A percentile compares a stretch with the other conserved stretches of the same genome.
Evolutionary conservation across 2,329 filamentous ascomycete genomes (phyloP).

Genomic region (Cordyceps militaris): DNA sequence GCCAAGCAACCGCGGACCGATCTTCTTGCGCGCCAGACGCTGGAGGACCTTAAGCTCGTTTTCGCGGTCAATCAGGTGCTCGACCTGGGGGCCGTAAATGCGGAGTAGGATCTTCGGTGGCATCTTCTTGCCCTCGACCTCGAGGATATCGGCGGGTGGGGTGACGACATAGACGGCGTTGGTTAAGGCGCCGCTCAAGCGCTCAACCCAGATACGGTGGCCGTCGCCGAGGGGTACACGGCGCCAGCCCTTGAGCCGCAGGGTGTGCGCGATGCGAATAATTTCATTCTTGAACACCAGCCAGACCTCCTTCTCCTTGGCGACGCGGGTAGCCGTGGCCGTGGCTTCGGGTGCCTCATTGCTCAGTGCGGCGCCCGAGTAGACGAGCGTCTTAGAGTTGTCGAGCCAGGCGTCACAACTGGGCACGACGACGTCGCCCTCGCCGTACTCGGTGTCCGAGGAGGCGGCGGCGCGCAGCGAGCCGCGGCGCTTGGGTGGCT

Average conservation of each 20-base stretch:
- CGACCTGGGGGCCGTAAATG: slow-evolving; percentile 90
- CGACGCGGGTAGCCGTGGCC: slow-evolving; percentile 37
- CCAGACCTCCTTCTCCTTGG: slow-evolving; percentile 73
- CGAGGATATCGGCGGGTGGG: slow-evolving; percentile 58
- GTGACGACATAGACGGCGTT: slow-evolving; percentile 95
- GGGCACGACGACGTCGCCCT: slow-evolving; percentile 77
- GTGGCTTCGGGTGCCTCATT: slow-evolving; percentile 33
- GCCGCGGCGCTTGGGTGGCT: slow-evolving; percentile 31
- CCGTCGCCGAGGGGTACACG: slow-evolving; percentile 67
- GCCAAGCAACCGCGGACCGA: slow-evolving; percentile 82
- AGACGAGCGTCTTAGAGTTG: slow-evolving; percentile 82
- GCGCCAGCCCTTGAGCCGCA: slow-evolving; percentile 87
- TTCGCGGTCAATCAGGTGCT: slow-evolving; percentile 91
- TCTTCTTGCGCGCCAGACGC: slow-evolving; percentile 82
- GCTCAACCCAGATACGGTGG: slow-evolving; percentile 61
- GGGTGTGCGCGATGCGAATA: slow-evolving; percentile 77
- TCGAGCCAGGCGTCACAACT: slow-evolving; percentile 79
- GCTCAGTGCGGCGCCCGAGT: slow-evolving; percentile 44
- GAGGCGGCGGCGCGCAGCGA: slow-evolving; percentile 45
- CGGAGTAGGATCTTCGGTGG: slow-evolving; percentile 73
- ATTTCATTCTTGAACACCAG: slow-evolving; percentile 86
- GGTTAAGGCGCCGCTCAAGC: slow-evolving; percentile 84
- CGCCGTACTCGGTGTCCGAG: slow-evolving; percentile 79
- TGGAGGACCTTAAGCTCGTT: slow-evolving; percentile 81
- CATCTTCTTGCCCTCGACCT: slow-evolving; percentile 34